phyloP scores from a whole-genome alignment of 176 grass and related monocot genomes.

The Secale cereale region DNA sequence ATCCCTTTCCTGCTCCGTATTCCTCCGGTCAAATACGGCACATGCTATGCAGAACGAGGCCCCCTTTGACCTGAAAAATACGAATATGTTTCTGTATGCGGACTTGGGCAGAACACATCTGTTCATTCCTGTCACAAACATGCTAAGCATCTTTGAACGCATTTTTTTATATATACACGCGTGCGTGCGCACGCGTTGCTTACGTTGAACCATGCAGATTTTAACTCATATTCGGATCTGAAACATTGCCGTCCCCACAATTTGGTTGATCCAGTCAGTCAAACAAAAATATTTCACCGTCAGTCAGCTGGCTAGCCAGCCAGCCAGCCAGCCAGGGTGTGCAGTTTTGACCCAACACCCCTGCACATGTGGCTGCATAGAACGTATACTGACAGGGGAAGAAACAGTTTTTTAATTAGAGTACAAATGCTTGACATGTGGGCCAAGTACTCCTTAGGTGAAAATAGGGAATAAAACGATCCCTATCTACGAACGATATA shows the following conservation, averaged over 20 bases:
- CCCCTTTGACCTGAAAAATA: background rate
- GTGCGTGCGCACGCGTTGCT: background rate
- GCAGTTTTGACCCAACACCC: slow-evolving; percentile 18
- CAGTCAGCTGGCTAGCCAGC: background rate
- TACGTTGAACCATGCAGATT: background rate
- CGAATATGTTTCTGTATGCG: too few relatives aligned
- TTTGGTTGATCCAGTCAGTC: slow-evolving; percentile 7
- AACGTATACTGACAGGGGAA: background rate
- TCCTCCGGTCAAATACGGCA: background rate
- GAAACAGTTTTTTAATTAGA: background rate
- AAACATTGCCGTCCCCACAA: background rate
- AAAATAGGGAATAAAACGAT: background rate
- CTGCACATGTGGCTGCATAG: background rate
- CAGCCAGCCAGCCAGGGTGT: background rate
- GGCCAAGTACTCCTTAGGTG: background rate
- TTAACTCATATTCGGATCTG: background rate
- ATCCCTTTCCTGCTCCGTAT: background rate
- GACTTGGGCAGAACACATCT: background rate
- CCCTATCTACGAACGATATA: background rate
- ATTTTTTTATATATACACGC: background rate
- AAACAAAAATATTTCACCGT: slow-evolving; percentile 5
- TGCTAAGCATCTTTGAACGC: background rate
- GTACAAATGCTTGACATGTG: background rate
- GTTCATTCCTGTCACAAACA: background rate
- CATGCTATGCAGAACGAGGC: background rate